Evolutionary conservation across 805 yeast genomes (phyloP).

Genomic region (Millerozyma acaciae): DNA sequence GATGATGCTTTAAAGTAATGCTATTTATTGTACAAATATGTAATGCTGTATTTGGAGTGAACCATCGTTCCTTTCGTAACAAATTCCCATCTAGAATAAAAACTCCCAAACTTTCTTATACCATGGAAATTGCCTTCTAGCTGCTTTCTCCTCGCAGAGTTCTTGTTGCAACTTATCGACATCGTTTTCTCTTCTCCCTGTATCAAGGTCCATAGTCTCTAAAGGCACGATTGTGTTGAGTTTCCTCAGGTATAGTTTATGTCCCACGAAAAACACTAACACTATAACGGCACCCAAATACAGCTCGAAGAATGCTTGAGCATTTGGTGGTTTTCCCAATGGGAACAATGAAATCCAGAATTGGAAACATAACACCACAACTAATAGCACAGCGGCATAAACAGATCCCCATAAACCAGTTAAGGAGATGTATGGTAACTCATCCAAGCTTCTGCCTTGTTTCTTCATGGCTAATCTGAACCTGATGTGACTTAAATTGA

Average conservation of each 20-base stretch:
- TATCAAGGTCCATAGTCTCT: slow-evolving; percentile 54
- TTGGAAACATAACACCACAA: slow-evolving; percentile 27
- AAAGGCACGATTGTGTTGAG: slow-evolving; percentile 35
- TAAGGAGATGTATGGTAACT: slow-evolving; percentile 51
- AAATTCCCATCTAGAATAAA: slow-evolving; percentile 16
- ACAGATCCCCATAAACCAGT: slow-evolving; percentile 40
- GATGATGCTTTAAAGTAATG: too few relatives aligned
- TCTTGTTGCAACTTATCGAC: slow-evolving; percentile 47
- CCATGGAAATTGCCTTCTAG: slow-evolving; percentile 16
- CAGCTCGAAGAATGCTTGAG: slow-evolving; percentile 48
- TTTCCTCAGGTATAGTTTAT: slow-evolving; percentile 45
- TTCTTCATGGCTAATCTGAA: slow-evolving; percentile 28
- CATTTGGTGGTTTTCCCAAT: slow-evolving; percentile 24
- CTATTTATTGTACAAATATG: too few relatives aligned
- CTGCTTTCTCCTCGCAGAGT: slow-evolving; percentile 40
- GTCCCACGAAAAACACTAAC: slow-evolving; percentile 46
- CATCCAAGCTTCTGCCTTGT: slow-evolving; percentile 40
- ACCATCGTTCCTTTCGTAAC: too few relatives aligned
- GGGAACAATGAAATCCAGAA: slow-evolving; percentile 36
- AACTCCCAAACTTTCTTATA: slow-evolving; percentile 18
- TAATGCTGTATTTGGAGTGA: too few relatives aligned
- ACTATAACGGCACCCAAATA: slow-evolving; percentile 51
- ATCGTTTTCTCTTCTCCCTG: slow-evolving; percentile 59
- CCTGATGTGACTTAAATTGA: slow-evolving; percentile 29
- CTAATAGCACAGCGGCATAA: slow-evolving; percentile 22